Base-by-base conservation (phyloP, 257 asterid species). In the Asclepias syriaca region DNA sequence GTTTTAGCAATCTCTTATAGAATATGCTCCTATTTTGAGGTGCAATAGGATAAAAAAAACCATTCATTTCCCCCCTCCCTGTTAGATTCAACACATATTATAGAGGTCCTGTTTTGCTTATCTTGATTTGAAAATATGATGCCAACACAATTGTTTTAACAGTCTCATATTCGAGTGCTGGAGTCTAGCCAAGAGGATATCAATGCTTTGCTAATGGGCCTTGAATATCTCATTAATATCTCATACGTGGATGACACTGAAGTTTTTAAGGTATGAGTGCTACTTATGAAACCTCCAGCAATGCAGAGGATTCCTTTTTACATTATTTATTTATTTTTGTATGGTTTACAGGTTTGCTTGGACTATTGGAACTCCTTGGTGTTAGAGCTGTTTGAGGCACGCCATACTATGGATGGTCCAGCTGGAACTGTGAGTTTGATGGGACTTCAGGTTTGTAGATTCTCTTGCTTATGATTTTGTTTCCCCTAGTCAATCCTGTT, bases 181-280 rank as follows among this genome's bases (percentile, higher is more conserved):
- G 99, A 95, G 79, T 82, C 88, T 70, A 78, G 90, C 5, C 96
- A 79, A 81, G 99, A 95, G 81, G 89, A 86, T 82, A 81, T 86
- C 71, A 83, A 69, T 82, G 85, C 87, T 39, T 83, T 95, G 73
- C 81, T 90, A 72, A 66, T 77, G 81, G 98, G 99, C 54, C 97
- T 95, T 53, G 99, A 95, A 72, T 95, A 92, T 85, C 92, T 95
- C 73, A 88, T 92, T 77, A 83, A 78, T 74, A 92, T 90, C 74
- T 95, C 99, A 11, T 95, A 95, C 63, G 99, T 95, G 67, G 99
- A 95, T 74, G 99, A 95, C 82, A 95, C 94, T 45, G 99, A 95
- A 81, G 98, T 95, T 82, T 95, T 95, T 77, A 95, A 95, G 99
- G 99, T 95, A 86, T 71, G 37, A 55, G 9, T 70, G 24, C 40